A percentile compares a stretch with the other conserved stretches of the same genome.
Conservation (phyloP, 345 rosid genomes). For the Populus pruinosa region DNA sequence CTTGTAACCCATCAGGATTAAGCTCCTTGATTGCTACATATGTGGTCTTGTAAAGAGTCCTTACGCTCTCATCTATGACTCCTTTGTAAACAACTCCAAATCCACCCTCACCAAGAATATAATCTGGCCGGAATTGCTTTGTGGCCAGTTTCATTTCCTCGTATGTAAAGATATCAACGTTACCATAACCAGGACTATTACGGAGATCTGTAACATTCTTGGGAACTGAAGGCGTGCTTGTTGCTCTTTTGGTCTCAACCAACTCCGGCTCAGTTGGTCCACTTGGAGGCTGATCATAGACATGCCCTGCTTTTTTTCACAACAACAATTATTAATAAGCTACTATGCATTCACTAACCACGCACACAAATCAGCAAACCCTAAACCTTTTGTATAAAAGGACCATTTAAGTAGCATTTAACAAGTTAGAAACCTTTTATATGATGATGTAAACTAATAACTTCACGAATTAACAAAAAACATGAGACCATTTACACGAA, state of each 20-base stretch:
- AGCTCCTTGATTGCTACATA: slow-evolving; percentile 89
- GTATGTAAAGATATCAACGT: slow-evolving; percentile 81
- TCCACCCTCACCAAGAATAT: slow-evolving; percentile 91
- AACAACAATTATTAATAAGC: neutral
- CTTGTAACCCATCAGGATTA: slow-evolving; percentile 87
- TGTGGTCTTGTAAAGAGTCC: slow-evolving; percentile 54
- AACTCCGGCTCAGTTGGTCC: slow-evolving; percentile 14
- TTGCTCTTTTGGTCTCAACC: slow-evolving; percentile 14
- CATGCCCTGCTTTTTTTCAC: slow-evolving; percentile 16
- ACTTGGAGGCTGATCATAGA: slow-evolving; percentile 10
- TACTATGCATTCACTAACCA: neutral
- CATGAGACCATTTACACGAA: neutral
- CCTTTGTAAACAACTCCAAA: slow-evolving; percentile 94
- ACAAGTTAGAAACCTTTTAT: neutral
- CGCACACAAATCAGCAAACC: neutral
- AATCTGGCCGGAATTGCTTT: slow-evolving; percentile 75
- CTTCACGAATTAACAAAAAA: neutral
- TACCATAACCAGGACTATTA: slow-evolving; percentile 51
- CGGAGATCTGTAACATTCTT: slow-evolving; percentile 80
- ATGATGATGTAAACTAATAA: neutral
- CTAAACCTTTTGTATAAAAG: neutral
- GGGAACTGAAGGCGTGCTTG: slow-evolving; percentile 24
- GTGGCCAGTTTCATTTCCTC: slow-evolving; percentile 85
- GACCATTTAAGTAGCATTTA: neutral
- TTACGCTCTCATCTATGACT: slow-evolving; percentile 59